Conservation (phyloP, 73 alveolate genomes). For the Uronychia setigera region DNA sequence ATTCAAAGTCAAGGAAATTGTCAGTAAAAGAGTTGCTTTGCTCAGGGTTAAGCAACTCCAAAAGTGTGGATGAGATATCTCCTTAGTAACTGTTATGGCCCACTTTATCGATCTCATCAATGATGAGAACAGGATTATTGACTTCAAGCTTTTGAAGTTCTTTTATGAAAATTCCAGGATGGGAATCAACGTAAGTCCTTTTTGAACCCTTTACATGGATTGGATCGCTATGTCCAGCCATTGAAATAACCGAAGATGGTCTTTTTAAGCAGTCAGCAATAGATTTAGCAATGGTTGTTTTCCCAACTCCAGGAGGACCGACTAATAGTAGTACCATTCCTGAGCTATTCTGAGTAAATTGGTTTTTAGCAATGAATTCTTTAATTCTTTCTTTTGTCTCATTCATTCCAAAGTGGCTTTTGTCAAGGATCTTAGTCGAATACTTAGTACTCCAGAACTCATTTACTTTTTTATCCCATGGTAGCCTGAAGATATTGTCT, state of each 20-base stretch:
- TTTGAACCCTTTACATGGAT: conserved; percentile 79
- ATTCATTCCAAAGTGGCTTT: conserved; percentile 69
- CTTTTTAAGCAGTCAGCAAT: conserved; percentile 79
- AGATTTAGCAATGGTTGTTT: conserved; percentile 80
- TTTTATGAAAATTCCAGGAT: conserved; percentile 84
- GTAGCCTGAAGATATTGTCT: conserved; percentile 77
- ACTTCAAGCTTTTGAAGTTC: conserved; percentile 69
- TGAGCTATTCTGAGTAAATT: conserved; percentile 62
- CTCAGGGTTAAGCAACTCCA: conserved; percentile 84
- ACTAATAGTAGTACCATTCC: conserved; percentile 80
- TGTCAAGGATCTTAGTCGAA: conserved; percentile 62
- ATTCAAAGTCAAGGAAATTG: conserved; percentile 77
- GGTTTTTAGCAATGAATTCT: conserved; percentile 83
- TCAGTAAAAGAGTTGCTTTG: conserved; percentile 73
- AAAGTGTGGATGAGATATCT: conserved; percentile 62
- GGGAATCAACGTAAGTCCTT: conserved; percentile 84
- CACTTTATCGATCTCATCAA: conserved; percentile 87
- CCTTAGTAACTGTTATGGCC: conserved; percentile 42
- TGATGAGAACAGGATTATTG: conserved; percentile 80
- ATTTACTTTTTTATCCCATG: conserved; percentile 75
- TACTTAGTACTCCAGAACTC: conserved; percentile 77
- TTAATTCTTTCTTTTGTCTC: conserved; percentile 81
- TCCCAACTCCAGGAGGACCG: conserved; percentile 93
- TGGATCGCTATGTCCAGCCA: conserved; percentile 88
- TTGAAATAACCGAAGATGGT: conserved; percentile 71